Evolutionary conservation across 345 rosid genomes (phyloP).

Genomic region (Salix viminalis): DNA sequence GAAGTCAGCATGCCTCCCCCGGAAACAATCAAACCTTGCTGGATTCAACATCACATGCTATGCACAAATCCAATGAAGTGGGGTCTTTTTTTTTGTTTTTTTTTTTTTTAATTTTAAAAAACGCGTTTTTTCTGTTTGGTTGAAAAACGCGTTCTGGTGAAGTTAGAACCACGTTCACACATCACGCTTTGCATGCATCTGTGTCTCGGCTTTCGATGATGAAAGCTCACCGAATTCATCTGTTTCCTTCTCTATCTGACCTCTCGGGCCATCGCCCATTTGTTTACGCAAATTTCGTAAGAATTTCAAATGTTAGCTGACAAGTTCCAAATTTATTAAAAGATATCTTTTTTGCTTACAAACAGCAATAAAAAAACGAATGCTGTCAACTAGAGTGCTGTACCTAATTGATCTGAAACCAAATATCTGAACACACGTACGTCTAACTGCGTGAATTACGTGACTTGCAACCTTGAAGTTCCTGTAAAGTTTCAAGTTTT

Average conservation of each 20-base stretch:
- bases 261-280: not conserved
- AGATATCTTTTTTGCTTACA: not conserved
- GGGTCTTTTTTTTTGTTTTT: not conserved
- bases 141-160: no score
- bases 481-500: not conserved
- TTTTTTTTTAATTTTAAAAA: not conserved
- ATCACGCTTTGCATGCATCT: not conserved
- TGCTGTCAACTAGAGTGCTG: not conserved
- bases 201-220: constrained; percentile 16
- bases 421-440: not conserved
- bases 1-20: not conserved
- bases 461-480: not conserved
- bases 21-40: not conserved
- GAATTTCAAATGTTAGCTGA: not conserved
- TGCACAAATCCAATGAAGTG: not conserved
- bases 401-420: not conserved
- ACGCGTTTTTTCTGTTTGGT: not conserved
- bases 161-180: constrained; percentile 7
- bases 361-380: not conserved
- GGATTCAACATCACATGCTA: not conserved
- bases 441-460: not conserved
- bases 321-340: not conserved
- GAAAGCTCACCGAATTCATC: constrained; percentile 35
- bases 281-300: not conserved
- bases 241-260: constrained; percentile 17